Evolutionary conservation across 2,329 filamentous ascomycete genomes (phyloP).

Genomic region (Celoporthe dispersa): DNA sequence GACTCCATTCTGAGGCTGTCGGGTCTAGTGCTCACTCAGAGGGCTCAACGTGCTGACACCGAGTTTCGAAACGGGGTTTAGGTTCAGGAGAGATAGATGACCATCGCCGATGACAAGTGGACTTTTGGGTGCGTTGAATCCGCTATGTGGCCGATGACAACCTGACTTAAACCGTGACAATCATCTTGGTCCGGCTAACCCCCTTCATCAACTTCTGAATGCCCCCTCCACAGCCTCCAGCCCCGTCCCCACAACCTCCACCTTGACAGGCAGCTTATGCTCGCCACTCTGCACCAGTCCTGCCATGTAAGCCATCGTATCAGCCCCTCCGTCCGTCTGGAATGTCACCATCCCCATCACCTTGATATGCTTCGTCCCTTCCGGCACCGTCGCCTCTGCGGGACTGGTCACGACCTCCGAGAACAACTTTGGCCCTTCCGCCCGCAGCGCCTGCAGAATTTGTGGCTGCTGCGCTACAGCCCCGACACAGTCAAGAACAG

Average conservation of each 20-base stretch:
- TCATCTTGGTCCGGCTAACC: constrained; percentile 39
- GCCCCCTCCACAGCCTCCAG: constrained; percentile 33
- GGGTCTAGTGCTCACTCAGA: background rate
- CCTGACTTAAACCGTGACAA: constrained; percentile 32
- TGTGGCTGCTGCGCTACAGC: constrained; percentile 33
- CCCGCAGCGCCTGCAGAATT: constrained; percentile 36
- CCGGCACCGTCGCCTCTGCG: constrained; percentile 33
- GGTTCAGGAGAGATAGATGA: too few species aligned
- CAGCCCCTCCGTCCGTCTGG: constrained; percentile 32
- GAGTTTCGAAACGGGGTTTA: background rate
- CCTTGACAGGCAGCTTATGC: constrained; percentile 37
- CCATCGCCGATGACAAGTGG: background rate
- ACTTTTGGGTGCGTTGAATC: background rate
- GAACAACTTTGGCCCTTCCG: constrained; percentile 37
- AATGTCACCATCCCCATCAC: constrained; percentile 36
- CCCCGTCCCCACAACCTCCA: constrained; percentile 37
- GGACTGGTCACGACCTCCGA: constrained; percentile 37
- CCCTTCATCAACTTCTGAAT: constrained; percentile 36
- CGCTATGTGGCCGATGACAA: too few species aligned
- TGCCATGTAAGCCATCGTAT: constrained; percentile 32
- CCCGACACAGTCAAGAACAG: constrained; percentile 41
- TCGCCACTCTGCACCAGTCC: constrained; percentile 34
- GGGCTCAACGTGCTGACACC: background rate
- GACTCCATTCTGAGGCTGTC: background rate
- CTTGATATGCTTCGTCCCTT: constrained; percentile 33